Evolutionary conservation across 192 early-diverging fungal genomes (phyloP).

Genomic region (Diversispora eburnea): DNA sequence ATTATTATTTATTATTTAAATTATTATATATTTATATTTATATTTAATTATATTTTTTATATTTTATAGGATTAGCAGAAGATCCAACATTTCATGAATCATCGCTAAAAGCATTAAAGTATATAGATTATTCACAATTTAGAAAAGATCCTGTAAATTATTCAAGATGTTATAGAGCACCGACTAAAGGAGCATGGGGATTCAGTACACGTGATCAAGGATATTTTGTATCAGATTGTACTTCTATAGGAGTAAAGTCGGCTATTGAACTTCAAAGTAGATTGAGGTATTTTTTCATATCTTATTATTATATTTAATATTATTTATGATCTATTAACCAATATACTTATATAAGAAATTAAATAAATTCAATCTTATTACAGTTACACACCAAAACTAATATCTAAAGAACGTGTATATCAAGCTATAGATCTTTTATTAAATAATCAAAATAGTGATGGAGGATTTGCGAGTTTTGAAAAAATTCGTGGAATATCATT

Average conservation of each 20-base stretch:
- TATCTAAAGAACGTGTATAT: conserved; percentile 68
- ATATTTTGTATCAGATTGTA: conserved; percentile 95
- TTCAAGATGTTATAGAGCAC: conserved; percentile 73
- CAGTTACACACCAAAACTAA: conserved; percentile 47
- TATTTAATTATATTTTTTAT: not conserved
- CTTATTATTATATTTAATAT: not conserved
- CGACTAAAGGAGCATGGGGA: conserved; percentile 91
- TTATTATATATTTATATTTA: not conserved
- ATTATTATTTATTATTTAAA: conserved; percentile 11
- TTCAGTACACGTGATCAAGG: conserved; percentile 92
- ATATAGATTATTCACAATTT: conserved; percentile 87
- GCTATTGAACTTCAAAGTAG: conserved; percentile 70
- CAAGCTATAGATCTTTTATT: conserved; percentile 90
- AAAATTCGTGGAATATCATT: conserved; percentile 68
- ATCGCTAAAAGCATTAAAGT: conserved; percentile 69
- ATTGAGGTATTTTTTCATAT: conserved; percentile 36
- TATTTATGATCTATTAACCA: not conserved
- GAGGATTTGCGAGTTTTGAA: conserved; percentile 95
- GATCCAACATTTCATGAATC: conserved; percentile 63
- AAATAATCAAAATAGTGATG: conserved; percentile 86
- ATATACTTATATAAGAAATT: not conserved
- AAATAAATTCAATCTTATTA: too few relatives aligned
- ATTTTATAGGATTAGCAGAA: conserved; percentile 55
- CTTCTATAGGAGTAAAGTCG: conserved; percentile 87
- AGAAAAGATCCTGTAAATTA: conserved; percentile 64